Conservation (phyloP, 2,329 filamentous ascomycete species). For the Scedosporium dehoogii region DNA sequence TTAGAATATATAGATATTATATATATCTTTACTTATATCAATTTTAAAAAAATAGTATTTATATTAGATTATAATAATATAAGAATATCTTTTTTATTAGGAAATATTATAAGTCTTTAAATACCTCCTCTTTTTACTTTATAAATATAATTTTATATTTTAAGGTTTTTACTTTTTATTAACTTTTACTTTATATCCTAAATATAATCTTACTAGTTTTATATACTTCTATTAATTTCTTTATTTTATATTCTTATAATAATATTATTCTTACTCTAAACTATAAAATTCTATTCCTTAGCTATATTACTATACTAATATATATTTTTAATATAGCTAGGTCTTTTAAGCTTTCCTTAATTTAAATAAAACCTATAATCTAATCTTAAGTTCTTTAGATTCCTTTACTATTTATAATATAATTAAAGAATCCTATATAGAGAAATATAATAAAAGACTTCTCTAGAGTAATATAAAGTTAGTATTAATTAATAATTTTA, state of each 20-base stretch:
- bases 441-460: neutral
- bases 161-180: neutral
- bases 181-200: neutral
- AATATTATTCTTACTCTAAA: no score
- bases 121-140: neutral
- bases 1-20: neutral
- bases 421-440: neutral
- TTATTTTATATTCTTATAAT: neutral
- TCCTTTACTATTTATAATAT: neutral
- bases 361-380: neutral
- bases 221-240: neutral
- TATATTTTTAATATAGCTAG: neutral
- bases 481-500: neutral
- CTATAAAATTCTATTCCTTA: neutral
- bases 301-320: constrained; percentile 4
- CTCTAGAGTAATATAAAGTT: neutral
- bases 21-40: neutral
- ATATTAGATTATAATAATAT: constrained; percentile 6
- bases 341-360: constrained; percentile 1
- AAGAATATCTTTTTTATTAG: constrained; percentile 1
- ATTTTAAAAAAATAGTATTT: constrained; percentile 3
- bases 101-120: constrained; percentile 2
- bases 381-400: constrained; percentile 1
- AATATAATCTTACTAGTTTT: neutral
- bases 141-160: neutral